Evolutionary conservation across 331 rosid species (phyloP).

Genomic region (Pyrus hybrid): DNA sequence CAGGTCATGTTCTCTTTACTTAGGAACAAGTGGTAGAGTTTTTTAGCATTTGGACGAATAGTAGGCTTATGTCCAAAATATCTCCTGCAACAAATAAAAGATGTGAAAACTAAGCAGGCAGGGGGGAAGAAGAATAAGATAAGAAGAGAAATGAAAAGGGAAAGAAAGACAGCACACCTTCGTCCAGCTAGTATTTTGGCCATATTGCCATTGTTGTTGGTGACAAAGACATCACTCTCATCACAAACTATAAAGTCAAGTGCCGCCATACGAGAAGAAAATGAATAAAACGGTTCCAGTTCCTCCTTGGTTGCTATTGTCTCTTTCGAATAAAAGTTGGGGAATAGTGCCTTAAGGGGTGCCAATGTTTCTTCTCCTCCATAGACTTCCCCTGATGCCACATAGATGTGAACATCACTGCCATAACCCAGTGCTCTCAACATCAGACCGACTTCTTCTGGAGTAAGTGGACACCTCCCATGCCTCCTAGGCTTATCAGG

Average conservation of each 20-base stretch:
- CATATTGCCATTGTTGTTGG: constrained; percentile 98
- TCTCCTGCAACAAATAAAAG: constrained; percentile 50
- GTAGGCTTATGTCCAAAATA: constrained; percentile 98
- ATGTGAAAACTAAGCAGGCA: constrained; percentile 15
- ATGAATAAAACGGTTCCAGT: constrained; percentile 69
- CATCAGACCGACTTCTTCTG: constrained; percentile 99
- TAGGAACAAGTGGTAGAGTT: constrained; percentile 66
- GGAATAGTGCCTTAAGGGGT: constrained; percentile 77
- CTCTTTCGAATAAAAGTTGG: constrained; percentile 85
- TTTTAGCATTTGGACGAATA: constrained; percentile 95
- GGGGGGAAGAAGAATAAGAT: not conserved
- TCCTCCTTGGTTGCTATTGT: constrained; percentile 78
- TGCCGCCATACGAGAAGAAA: constrained; percentile 99
- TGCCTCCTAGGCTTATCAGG: constrained; percentile 97
- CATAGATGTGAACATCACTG: constrained; percentile 83
- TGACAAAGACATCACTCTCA: constrained; percentile 95
- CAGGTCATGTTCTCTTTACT: constrained; percentile 71
- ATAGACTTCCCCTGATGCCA: constrained; percentile 95
- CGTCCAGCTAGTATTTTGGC: constrained; percentile 94
- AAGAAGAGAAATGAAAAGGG: not conserved
- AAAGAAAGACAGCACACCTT: constrained; percentile 43
- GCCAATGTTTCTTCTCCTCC: constrained; percentile 94
- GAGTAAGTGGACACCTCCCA: constrained; percentile 97
- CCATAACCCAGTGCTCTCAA: constrained; percentile 94
- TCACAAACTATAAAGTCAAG: constrained; percentile 92